These are phyloP conservation scores for Kurtzmaniella natalensis DNA, from an alignment of 1,139 yeast species.

Conservation along the genomic window DNA sequence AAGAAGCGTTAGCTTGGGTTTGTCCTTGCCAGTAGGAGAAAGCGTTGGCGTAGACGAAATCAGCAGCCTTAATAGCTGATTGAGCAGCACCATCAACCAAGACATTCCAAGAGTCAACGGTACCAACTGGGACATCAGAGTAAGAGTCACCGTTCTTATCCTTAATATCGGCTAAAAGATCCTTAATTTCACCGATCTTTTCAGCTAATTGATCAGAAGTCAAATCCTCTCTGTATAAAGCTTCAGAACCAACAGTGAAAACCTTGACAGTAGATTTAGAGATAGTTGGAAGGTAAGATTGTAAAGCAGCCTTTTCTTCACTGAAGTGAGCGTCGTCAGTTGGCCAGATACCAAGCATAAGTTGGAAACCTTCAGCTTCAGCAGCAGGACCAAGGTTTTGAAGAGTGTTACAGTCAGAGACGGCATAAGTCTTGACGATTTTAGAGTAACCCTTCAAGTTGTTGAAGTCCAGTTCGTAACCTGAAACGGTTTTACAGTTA, in stretches of 20 bases:
- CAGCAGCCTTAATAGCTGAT: conserved; percentile 74
- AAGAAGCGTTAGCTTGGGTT: conserved; percentile 71
- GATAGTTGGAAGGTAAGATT: conserved; percentile 63
- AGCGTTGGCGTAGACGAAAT: conserved; percentile 85
- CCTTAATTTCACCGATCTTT: conserved; percentile 57
- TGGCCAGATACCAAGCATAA: conserved; percentile 89
- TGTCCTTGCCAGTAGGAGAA: conserved; percentile 99
- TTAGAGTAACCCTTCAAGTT: conserved; percentile 52
- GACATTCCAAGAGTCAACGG: conserved; percentile 94
- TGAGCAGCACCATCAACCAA: conserved; percentile 71
- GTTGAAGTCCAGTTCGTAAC: conserved; percentile 61
- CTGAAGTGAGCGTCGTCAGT: conserved; percentile 69
- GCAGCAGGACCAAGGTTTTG: conserved; percentile 83
- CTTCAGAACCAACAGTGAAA: conserved; percentile 87
- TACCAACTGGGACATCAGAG: conserved; percentile 72
- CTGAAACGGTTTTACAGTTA: conserved; percentile 65
- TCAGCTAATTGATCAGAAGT: conserved; percentile 64
- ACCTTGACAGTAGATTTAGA: conserved; percentile 66
- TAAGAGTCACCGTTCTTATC: conserved; percentile 83
- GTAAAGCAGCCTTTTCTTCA: conserved; percentile 67
- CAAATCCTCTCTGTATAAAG: conserved; percentile 80
- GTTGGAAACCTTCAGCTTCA: conserved; percentile 64
- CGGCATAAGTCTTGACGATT: conserved; percentile 77
- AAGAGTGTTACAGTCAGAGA: conserved; percentile 83
- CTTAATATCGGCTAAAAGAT: conserved; percentile 50